Percentiles rank a stretch among this genome's conserved stretches.
Conservation (phyloP, 169 alveolate genomes). For the Eimeria zaria region DNA sequence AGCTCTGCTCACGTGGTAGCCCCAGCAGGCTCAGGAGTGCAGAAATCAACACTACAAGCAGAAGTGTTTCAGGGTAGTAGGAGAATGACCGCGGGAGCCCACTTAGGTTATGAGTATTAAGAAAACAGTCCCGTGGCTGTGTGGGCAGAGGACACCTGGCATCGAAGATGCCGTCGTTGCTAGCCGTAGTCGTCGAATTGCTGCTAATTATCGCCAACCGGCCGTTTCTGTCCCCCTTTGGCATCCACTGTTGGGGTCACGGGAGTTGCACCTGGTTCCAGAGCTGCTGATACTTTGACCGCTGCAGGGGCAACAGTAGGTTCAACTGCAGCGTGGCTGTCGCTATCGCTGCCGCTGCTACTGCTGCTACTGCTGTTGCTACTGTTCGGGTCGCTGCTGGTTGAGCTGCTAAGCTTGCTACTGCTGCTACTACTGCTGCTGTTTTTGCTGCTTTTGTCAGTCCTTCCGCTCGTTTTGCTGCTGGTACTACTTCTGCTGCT, state of each 20-base stretch:
- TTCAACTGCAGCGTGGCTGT: background rate
- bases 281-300: background rate
- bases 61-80: background rate
- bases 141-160: background rate
- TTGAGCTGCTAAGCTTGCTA: background rate
- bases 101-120: background rate
- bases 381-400: background rate
- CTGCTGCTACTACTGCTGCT: background rate
- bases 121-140: background rate
- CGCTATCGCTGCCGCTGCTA: conserved; percentile 3
- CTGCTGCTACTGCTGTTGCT: conserved; percentile 15
- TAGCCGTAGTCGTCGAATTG: no score
- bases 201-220: background rate
- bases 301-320: background rate
- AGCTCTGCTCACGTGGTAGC: background rate
- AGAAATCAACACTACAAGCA: background rate
- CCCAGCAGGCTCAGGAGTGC: background rate
- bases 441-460: background rate
- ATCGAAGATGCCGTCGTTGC: background rate
- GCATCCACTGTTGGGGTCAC: background rate
- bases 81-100: background rate
- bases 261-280: background rate
- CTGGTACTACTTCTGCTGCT: conserved; percentile 1
- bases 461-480: background rate
- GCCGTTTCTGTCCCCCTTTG: background rate